Evolutionary conservation across 805 yeast genomes (phyloP), one percentile per base, ranked within the genome.

Genomic region (Yamadazyma laniorum): DNA sequence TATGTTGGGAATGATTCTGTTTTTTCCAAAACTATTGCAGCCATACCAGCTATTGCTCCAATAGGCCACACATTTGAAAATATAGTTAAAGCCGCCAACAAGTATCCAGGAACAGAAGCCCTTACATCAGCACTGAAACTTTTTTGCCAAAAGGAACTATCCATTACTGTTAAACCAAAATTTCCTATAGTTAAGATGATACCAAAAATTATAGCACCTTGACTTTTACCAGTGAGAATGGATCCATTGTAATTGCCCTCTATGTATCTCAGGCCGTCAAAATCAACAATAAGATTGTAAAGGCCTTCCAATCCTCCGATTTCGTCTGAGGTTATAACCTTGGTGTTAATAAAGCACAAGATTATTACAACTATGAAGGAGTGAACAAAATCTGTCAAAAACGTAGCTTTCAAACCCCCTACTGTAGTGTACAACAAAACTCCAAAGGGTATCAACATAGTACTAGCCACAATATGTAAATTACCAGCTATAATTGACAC

Each of bases 361-460:
- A 60, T 47, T 13, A 60, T 39, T 8, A 61, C 37, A 18, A 56
- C 40, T 17, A 57, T 43, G 13, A 56, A 47, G 6, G 61, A 47
- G 44, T 58, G 61, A 14, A 59, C 61, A 39, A 47, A 74, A 47
- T 74, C 79, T 4, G 79, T 68, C 25, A 74, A 53, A 44, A 74
- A 73, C 3, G 80, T 74, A 6, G 78, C 72, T 41, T 68, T 72
- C 25, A 75, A 53, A 7, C 79, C 80, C 32, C 79, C 79, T 25
- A 69, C 59, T 6, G 68, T 59, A 0, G 79, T 75, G 48, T 74
- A 75, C 19, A 70, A 51, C 40, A 68, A 54, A 14, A 75, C 79
- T 2, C 63, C 63, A 49, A 57, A 56, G 25, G 58, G 61, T 37
- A 56, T 55, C 25, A 56, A 46, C 59, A 55, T 48, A 7, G 58